Conservation (phyloP, 169 alveolate genomes). For the Theileria orientalis region DNA sequence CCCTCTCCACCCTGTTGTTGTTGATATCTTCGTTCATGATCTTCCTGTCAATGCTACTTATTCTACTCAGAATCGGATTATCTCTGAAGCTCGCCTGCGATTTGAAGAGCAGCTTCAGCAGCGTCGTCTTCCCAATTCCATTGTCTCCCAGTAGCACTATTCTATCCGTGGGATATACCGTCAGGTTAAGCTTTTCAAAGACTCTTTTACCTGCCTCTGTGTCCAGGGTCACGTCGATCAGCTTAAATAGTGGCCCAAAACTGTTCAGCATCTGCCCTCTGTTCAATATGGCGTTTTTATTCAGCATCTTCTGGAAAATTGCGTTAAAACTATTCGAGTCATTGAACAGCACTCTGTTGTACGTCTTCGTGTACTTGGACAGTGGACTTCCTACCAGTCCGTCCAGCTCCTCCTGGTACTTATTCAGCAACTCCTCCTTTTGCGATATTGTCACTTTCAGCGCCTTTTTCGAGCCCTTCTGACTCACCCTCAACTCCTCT, state of each 20-base stretch:
- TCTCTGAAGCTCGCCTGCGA: conserved; percentile 15
- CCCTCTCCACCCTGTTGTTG: neutral
- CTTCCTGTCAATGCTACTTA: conserved; percentile 6
- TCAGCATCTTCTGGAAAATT: conserved; percentile 41
- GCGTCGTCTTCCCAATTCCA: conserved; percentile 75
- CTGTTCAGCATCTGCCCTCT: conserved; percentile 49
- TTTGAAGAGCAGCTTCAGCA: conserved; percentile 59
- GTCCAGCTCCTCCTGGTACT: conserved; percentile 29
- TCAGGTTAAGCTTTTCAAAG: conserved; percentile 52
- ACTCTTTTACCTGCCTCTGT: conserved; percentile 51
- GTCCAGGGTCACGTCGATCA: conserved; percentile 46
- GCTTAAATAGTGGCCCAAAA: conserved; percentile 56
- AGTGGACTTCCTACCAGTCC: conserved; percentile 14
- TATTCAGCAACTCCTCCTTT: conserved; percentile 27
- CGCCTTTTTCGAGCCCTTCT: conserved; percentile 33
- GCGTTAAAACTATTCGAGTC: conserved; percentile 32
- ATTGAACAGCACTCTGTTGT: conserved; percentile 22
- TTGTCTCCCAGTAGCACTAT: conserved; percentile 68
- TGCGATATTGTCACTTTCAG: conserved; percentile 32
- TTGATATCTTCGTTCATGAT: neutral
- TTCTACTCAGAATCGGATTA: neutral
- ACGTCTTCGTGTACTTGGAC: conserved; percentile 33
- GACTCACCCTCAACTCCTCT: neutral
- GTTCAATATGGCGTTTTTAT: conserved; percentile 50
- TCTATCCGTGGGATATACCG: conserved; percentile 60